Evolutionary conservation across 345 rosid species (phyloP), one percentile per base, ranked within the genome.

Genomic region (Crucihimalaya himalaica): DNA sequence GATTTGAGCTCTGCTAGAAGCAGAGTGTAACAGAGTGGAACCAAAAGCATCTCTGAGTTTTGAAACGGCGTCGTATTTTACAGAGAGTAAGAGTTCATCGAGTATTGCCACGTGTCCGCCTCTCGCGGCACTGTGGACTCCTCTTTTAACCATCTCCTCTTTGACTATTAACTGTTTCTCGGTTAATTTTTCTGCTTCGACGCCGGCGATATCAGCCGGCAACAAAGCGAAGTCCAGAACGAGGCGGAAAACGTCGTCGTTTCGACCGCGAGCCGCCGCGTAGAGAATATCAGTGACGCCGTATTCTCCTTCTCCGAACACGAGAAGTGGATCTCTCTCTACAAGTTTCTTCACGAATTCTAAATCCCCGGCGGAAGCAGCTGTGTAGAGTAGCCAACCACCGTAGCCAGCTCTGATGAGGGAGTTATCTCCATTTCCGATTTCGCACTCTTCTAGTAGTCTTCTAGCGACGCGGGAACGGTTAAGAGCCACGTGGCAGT

Each of bases 221-320:
- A 81, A 67, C 63, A 76, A 66, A 73, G 76, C 48, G 83, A 78
- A 81, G 34, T 89, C 87, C 0, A 85, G 76, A 55, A 92, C n/a
- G 15, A 87, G 74, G 75, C 85, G 70, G 12, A 92, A 92, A 12
- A 88, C 93, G 63, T 87, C 89, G 63, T 73, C 76, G 65, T 83
- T 84, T 83, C 81, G 80, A 78, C 97, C 86, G 75, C 97, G 78
- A 27, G 97, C 89, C 3, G 97, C 93, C 1, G 97, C 97, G 63
- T 84, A 95, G 34, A 92, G 70, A 16, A 95, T 80, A 68, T 95
- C 93, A 32, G 95, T 90, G 5, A 95, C 91, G 12, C 99, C 97
- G 73, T 89, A 92, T 72, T 95, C 99, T 45, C 99, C 99, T 82
- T 95, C 99, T 15, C 97, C 97, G 43, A 92, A 92, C 59, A 95